Percentiles rank a stretch among this genome's conserved stretches.
phyloP scores from a whole-genome alignment of 2,329 filamentous ascomycete species.

The Cytospora schulzeri region DNA sequence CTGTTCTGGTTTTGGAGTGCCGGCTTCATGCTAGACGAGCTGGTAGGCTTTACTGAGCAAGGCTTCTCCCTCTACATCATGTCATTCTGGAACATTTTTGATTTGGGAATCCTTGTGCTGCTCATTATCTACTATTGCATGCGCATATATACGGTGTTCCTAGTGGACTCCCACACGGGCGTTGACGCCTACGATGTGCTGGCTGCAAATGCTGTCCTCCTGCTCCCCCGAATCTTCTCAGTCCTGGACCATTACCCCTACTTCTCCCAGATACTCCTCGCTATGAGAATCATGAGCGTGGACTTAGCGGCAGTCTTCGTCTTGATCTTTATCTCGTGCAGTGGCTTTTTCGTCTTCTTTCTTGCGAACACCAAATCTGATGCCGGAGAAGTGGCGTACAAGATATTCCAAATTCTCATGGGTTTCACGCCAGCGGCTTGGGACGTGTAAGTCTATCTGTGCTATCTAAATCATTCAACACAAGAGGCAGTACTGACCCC shows the following conservation, averaged over 20 bases:
- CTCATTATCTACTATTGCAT: slow-evolving; percentile 89
- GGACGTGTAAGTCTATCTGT: slow-evolving; percentile 65
- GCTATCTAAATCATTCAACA: not conserved
- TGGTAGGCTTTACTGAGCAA: slow-evolving; percentile 95
- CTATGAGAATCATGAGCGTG: slow-evolving; percentile 90
- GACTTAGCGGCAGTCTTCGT: slow-evolving; percentile 85
- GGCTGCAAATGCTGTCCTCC: slow-evolving; percentile 83
- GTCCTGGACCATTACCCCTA: slow-evolving; percentile 94
- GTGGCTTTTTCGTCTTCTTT: slow-evolving; percentile 94
- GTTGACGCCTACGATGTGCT: slow-evolving; percentile 92
- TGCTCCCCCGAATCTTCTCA: slow-evolving; percentile 89
- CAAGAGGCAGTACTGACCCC: not conserved
- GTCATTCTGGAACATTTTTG: slow-evolving; percentile 97
- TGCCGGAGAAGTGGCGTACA: slow-evolving; percentile 77
- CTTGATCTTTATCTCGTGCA: slow-evolving; percentile 83
- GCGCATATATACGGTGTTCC: slow-evolving; percentile 82
- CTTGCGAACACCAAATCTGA: slow-evolving; percentile 73
- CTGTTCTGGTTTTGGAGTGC: slow-evolving; percentile 98
- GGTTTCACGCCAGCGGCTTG: slow-evolving; percentile 94
- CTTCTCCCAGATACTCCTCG: slow-evolving; percentile 91
- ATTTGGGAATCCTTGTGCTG: slow-evolving; percentile 83
- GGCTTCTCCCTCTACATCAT: slow-evolving; percentile 96
- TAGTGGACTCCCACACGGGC: slow-evolving; percentile 73
- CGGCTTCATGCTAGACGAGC: slow-evolving; percentile 94
- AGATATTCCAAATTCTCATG: slow-evolving; percentile 92